Base-by-base conservation (phyloP, 2,329 filamentous ascomycete genomes). In the Incumbomyces delicatus region DNA sequence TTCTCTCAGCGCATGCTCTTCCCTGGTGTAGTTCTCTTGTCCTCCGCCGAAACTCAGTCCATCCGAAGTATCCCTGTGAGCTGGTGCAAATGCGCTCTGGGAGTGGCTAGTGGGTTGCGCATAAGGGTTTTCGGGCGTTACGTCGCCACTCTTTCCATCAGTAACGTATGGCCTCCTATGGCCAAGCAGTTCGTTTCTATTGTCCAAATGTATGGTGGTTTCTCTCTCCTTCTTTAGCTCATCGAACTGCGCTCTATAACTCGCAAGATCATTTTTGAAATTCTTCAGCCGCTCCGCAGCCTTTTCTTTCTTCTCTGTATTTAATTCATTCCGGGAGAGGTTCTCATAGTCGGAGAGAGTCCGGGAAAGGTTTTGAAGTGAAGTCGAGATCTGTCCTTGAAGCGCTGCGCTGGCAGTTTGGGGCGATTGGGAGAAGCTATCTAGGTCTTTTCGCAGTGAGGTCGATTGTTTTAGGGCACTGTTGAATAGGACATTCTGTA, bases 81-180 rank as follows among this genome's bases (percentile, higher is more conserved):
- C 38, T 54, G 61, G 14, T 47, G 64, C 62, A 52, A 72, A 71
- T 13, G 71, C 61, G 16, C 69, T 71, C 4, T 16, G 10, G 11
- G 41, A 20, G 61, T 22, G 65, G 16, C 67, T 69, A 44, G 63
- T 69, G 55, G 69, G 73, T 59, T 85, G 79, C 13, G 87, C 80
- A 63, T 96, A 96, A 0, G 92, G 92, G 60, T 96, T 96, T 65
- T 96, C 92, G 1, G 92, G 90, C 1, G 85, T 85, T n/a, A 81
- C 70, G 6, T 31, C 41, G 14, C 33, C 35, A 3, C 18, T 13
- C 11, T 22, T 30, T 12, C 42, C 38, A 13, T 31, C 33, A 33
- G 79, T 78, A 60, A 78, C 72, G 55, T 92, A 90, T 1, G 88
- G 87, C 39, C 92, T 75, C 43, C 92, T 76, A 20, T 42, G 41